Conservation (phyloP, 2,329 filamentous ascomycete genomes). For the Rutstroemia sp. region DNA sequence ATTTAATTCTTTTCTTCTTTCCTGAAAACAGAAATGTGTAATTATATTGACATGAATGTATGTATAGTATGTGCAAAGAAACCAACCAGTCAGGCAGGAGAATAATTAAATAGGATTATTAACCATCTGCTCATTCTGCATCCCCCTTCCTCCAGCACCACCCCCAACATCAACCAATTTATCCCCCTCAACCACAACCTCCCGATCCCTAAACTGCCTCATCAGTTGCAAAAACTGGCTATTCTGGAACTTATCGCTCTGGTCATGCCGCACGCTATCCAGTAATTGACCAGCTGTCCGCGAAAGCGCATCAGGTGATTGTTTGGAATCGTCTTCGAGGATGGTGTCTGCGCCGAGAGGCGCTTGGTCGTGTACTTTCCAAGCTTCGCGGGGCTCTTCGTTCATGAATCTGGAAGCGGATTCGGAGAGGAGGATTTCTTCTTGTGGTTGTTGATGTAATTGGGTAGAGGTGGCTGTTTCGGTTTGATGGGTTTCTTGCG, state of each 20-base stretch:
- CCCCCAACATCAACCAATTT: slow-evolving; percentile 41
- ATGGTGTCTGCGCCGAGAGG: slow-evolving; percentile 30
- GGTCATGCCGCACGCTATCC: slow-evolving; percentile 59
- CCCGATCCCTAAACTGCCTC: slow-evolving; percentile 63
- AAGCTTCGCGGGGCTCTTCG: not conserved
- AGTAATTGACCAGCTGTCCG: slow-evolving; percentile 65
- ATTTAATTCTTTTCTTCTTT: too few relatives aligned
- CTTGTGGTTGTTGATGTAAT: not conserved
- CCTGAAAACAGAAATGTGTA: too few relatives aligned
- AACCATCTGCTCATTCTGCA: not conserved
- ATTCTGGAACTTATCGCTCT: slow-evolving; percentile 67
- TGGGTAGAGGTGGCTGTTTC: slow-evolving; percentile 3
- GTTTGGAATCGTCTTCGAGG: slow-evolving; percentile 24
- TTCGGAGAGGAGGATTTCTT: not conserved
- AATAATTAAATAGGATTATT: not conserved
- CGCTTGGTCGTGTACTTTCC: slow-evolving; percentile 17
- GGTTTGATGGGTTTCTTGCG: slow-evolving; percentile 16
- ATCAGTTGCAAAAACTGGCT: slow-evolving; percentile 72
- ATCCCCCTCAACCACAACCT: slow-evolving; percentile 67
- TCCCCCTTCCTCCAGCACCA: not conserved
- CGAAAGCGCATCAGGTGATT: slow-evolving; percentile 54
- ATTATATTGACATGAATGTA: not conserved
- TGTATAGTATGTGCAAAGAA: not conserved
- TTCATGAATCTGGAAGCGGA: too few relatives aligned
- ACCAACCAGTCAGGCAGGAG: not conserved